Evolutionary conservation across 164 flowering plant genomes (phyloP).

Genomic region (Aristolochia fimbriata): DNA sequence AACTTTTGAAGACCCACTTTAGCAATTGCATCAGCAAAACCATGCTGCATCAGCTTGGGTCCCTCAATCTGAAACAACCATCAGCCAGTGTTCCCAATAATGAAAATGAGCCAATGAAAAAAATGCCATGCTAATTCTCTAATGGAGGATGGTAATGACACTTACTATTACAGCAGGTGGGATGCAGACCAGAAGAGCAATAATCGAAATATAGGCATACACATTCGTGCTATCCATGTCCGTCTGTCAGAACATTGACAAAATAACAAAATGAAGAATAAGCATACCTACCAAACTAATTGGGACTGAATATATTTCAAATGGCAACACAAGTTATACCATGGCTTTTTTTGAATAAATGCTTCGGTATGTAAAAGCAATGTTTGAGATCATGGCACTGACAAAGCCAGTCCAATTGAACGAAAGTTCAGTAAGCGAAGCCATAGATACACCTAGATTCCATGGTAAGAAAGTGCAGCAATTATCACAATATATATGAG

Average conservation of each 20-base stretch:
- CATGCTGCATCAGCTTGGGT: constrained; percentile 47
- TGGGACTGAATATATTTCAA: neutral
- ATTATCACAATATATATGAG: too few species aligned
- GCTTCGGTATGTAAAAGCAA: constrained; percentile 54
- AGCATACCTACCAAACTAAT: too few species aligned
- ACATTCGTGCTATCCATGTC: constrained; percentile 68
- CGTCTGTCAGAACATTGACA: constrained; percentile 25
- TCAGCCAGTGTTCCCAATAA: neutral
- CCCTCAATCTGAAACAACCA: constrained; percentile 46
- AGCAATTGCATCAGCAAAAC: constrained; percentile 52
- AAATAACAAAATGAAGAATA: neutral
- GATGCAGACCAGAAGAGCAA: constrained; percentile 47
- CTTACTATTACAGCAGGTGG: constrained; percentile 56
- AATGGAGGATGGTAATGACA: neutral
- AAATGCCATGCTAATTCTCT: neutral
- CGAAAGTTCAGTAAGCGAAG: constrained; percentile 63
- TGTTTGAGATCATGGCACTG: constrained; percentile 59
- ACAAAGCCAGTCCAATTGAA: constrained; percentile 57
- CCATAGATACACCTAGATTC: constrained; percentile 52
- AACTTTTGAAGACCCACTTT: constrained; percentile 48
- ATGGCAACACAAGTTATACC: constrained; percentile 16
- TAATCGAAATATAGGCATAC: constrained; percentile 55
- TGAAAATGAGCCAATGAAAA: neutral
- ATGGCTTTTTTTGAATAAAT: constrained; percentile 60
- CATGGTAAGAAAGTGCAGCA: constrained; percentile 3